These are phyloP conservation scores for Sambucus nigra DNA, from an alignment of 129 eudicot genomes.

Conservation along the genomic window DNA sequence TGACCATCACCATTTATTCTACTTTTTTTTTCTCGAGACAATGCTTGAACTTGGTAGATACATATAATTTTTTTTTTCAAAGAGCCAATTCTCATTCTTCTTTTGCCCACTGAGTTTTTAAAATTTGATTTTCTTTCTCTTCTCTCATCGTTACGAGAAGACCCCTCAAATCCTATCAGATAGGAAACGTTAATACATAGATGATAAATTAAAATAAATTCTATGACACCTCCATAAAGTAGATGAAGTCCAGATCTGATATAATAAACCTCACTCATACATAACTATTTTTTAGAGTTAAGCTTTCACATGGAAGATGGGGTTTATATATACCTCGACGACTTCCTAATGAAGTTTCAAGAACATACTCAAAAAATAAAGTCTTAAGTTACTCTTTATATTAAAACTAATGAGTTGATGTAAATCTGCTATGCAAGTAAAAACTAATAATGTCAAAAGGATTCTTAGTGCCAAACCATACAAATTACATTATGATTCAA, in stretches of 20 bases:
- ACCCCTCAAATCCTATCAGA: slow-evolving; percentile 80
- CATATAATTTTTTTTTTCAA: slow-evolving; percentile 82
- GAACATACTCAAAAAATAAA: too few relatives aligned
- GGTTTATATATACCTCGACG: too few relatives aligned
- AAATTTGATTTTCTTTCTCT: slow-evolving; percentile 91
- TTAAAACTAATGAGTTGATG: too few relatives aligned
- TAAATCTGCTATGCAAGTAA: too few relatives aligned
- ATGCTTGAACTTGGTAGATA: slow-evolving; percentile 77
- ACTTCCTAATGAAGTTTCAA: too few relatives aligned
- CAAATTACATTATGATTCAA: too few relatives aligned
- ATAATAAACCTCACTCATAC: background rate
- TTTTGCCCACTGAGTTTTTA: slow-evolving; percentile 85
- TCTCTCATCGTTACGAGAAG: slow-evolving; percentile 71
- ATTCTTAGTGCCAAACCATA: too few relatives aligned
- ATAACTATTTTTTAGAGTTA: background rate
- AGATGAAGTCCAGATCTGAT: background rate
- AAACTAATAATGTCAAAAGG: too few relatives aligned
- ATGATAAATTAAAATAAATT: background rate
- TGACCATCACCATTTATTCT: slow-evolving; percentile 79
- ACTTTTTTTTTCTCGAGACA: slow-evolving; percentile 78
- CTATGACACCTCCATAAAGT: background rate
- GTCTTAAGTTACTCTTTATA: too few relatives aligned
- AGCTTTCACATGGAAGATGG: too few relatives aligned
- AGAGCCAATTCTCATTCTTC: slow-evolving; percentile 68
- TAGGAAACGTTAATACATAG: background rate